phyloP scores from a whole-genome alignment of 1,139 yeast genomes.

The Pneumocystis murina region DNA sequence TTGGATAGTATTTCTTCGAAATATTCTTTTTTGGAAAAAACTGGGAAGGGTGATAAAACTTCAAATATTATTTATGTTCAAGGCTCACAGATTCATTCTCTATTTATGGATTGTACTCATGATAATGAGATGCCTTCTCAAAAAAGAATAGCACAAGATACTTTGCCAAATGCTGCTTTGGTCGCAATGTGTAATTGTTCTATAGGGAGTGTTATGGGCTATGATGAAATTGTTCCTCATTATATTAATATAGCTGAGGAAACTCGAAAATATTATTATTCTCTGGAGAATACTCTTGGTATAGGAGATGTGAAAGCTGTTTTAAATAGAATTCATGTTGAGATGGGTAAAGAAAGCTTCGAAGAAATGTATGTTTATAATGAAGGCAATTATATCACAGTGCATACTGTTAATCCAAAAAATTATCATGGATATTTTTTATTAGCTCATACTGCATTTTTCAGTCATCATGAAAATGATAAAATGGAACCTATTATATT shows the following conservation, averaged over 20 bases:
- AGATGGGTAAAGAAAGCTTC: slow-evolving; percentile 53
- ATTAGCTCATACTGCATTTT: slow-evolving; percentile 72
- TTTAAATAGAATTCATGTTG: slow-evolving; percentile 45
- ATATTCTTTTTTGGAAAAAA: slow-evolving; percentile 7
- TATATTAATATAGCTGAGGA: slow-evolving; percentile 74
- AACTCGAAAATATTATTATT: slow-evolving; percentile 36
- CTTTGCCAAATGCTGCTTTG: slow-evolving; percentile 84
- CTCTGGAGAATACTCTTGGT: slow-evolving; percentile 40
- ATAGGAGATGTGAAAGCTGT: slow-evolving; percentile 55
- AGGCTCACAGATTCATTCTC: slow-evolving; percentile 68
- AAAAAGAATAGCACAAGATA: slow-evolving; percentile 84
- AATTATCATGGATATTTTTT: slow-evolving; percentile 83
- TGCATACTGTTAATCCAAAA: slow-evolving; percentile 69
- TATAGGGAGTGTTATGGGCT: slow-evolving; percentile 87
- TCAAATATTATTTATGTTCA: slow-evolving; percentile 30
- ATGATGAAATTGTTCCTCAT: slow-evolving; percentile 79
- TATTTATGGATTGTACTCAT: slow-evolving; percentile 95
- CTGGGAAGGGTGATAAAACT: slow-evolving; percentile 1
- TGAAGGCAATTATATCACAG: slow-evolving; percentile 81
- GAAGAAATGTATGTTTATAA: slow-evolving; percentile 92
- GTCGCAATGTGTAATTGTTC: slow-evolving; percentile 90
- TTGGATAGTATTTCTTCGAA: slow-evolving; percentile 24
- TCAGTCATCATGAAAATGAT: slow-evolving; percentile 23
- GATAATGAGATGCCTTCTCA: slow-evolving; percentile 84
- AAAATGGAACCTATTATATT: slow-evolving; percentile 45